These are phyloP conservation scores for Plectosphaerella plurivora DNA, from an alignment of 2,329 filamentous ascomycete species.

Conservation along the genomic window DNA sequence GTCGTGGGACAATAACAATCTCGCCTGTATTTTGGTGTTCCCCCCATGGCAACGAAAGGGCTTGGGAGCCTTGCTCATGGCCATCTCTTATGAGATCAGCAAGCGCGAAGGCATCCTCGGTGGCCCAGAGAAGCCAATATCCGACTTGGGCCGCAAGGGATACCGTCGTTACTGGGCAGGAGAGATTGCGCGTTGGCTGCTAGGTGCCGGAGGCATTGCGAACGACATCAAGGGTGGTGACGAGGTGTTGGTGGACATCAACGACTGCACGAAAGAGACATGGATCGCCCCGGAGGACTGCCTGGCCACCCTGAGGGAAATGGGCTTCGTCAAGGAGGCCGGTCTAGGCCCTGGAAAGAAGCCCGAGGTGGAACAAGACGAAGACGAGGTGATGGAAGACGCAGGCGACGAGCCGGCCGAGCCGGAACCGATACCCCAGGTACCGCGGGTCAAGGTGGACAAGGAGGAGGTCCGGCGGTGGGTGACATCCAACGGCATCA, in stretches of 20 bases:
- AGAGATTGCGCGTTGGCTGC: conserved; percentile 70
- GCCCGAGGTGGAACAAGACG: conserved; percentile 16
- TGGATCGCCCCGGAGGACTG: conserved; percentile 87
- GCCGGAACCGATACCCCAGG: conserved; percentile 18
- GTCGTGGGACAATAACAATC: conserved; percentile 97
- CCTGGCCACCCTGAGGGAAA: conserved; percentile 70
- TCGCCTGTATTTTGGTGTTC: conserved; percentile 93
- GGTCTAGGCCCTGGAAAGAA: conserved; percentile 41
- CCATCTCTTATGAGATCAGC: conserved; percentile 88
- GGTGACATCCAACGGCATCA: conserved; percentile 58
- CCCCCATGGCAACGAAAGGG: conserved; percentile 93
- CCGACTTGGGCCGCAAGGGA: conserved; percentile 75
- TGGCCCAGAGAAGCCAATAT: conserved; percentile 91
- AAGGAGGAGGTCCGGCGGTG: conserved; percentile 60
- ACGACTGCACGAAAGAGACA: conserved; percentile 69
- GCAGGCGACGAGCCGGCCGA: conserved; percentile 21
- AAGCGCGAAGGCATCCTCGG: conserved; percentile 78
- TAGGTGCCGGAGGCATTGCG: conserved; percentile 20
- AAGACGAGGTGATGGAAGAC: conserved; percentile 15
- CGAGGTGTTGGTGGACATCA: conserved; percentile 58
- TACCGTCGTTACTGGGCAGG: conserved; percentile 85
- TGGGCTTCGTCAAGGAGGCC: conserved; percentile 65
- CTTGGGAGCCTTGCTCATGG: conserved; percentile 84
- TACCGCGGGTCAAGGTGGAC: conserved; percentile 46
- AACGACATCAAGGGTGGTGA: conserved; percentile 6